Evolutionary conservation across 2,329 filamentous ascomycete genomes (phyloP).

Genomic region (Colletotrichum theobromicola): DNA sequence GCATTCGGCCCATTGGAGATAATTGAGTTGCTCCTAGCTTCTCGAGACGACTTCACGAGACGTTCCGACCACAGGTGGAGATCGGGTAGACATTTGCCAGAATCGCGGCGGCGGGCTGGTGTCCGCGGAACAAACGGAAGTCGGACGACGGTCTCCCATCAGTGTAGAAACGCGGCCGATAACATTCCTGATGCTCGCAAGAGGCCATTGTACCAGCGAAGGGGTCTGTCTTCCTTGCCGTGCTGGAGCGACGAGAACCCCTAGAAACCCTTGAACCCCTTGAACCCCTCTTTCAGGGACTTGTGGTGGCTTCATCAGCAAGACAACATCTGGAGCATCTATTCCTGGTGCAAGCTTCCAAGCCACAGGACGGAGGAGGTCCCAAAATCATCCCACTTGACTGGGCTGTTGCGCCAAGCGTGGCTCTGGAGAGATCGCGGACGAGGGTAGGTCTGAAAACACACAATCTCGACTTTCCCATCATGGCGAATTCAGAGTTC

Average conservation of each 20-base stretch:
- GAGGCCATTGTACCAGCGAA: neutral
- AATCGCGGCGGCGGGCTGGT: conserved; percentile 4
- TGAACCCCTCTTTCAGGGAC: neutral
- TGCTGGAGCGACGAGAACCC: neutral
- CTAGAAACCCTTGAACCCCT: neutral
- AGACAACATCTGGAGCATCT: neutral
- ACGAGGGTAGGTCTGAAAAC: neutral
- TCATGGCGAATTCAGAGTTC: neutral
- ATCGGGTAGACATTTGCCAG: neutral
- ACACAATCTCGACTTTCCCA: neutral
- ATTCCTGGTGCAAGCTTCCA: neutral
- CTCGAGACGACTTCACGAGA: neutral
- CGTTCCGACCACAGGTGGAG: neutral
- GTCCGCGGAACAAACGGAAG: neutral
- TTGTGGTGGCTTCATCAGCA: neutral
- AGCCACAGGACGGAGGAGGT: neutral
- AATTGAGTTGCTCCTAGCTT: neutral
- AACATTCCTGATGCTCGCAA: neutral
- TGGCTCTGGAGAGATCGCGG: neutral
- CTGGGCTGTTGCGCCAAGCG: neutral
- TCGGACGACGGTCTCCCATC: neutral
- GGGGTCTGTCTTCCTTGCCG: neutral
- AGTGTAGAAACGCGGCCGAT: neutral
- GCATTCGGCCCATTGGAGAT: neutral
- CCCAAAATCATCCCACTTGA: neutral